Conservation (phyloP, 1,139 yeast species). For the Diutina sp. region DNA sequence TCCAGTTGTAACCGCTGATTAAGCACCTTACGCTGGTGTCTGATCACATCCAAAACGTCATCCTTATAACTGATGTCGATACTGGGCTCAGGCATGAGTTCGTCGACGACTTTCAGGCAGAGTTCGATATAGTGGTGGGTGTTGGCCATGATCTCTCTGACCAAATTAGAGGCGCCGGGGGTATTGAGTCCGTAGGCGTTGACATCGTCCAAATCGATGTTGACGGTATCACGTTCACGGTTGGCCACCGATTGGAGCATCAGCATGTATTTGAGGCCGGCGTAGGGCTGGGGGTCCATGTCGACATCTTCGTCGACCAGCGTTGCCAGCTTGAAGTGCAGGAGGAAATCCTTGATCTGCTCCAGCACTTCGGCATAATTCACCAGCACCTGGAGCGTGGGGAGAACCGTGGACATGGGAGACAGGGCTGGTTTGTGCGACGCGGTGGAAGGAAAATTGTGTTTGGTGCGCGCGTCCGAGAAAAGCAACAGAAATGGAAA, state of each 20-base stretch:
- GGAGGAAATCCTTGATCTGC: conserved; percentile 43
- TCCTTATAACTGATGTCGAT: conserved; percentile 68
- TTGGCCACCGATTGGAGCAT: conserved; percentile 75
- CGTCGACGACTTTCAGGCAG: conserved; percentile 65
- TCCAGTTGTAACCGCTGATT: conserved; percentile 66
- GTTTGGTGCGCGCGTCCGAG: not conserved
- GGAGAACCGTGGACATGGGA: conserved; percentile 27
- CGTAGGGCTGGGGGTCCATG: conserved; percentile 10
- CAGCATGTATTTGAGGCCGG: conserved; percentile 65
- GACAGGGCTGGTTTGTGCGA: not conserved
- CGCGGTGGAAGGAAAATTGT: not conserved
- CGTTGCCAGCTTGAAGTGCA: conserved; percentile 38
- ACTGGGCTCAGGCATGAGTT: conserved; percentile 73
- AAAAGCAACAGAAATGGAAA: too few species aligned
- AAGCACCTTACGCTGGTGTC: conserved; percentile 78
- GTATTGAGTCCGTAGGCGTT: conserved; percentile 39
- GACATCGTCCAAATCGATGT: conserved; percentile 73
- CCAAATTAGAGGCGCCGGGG: conserved; percentile 21
- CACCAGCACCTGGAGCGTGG: conserved; percentile 46
- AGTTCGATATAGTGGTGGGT: conserved; percentile 71
- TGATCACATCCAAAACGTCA: conserved; percentile 85
- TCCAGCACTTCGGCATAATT: conserved; percentile 46
- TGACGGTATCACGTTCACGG: conserved; percentile 56
- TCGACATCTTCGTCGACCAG: conserved; percentile 8
- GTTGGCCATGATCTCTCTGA: conserved; percentile 53